phyloP scores from a whole-genome alignment of 2,329 filamentous ascomycete species.

The Aspergillus brunneoviolaceus region DNA sequence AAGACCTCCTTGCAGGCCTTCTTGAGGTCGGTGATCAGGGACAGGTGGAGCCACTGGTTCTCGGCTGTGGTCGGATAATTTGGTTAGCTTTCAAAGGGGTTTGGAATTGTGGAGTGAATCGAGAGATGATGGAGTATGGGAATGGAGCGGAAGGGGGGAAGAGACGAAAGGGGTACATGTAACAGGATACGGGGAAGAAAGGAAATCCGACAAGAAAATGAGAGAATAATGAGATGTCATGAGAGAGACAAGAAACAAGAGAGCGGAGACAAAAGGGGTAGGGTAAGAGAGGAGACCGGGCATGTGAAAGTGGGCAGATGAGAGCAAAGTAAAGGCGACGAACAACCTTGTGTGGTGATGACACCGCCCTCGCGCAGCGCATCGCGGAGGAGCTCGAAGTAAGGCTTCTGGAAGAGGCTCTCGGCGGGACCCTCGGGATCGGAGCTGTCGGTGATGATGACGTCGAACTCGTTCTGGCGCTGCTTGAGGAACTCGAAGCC shows the following conservation, averaged over 20 bases:
- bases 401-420: conserved; percentile 96
- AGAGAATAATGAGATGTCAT: not conserved
- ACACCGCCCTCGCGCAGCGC: conserved; percentile 94
- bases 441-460: conserved; percentile 98
- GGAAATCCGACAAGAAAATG: not conserved
- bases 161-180: conserved; percentile 14
- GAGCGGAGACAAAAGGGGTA: conserved; percentile 13
- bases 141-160: conserved; percentile 13
- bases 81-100: conserved; percentile 25
- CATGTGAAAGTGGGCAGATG: conserved; percentile 18
- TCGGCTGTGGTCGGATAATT: conserved; percentile 63
- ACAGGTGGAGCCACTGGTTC: conserved; percentile 98
- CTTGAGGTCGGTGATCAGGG: conserved; percentile 91
- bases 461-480: conserved; percentile 96
- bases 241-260: conserved; percentile 2
- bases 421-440: conserved; percentile 97
- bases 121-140: conserved; percentile 7
- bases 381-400: conserved; percentile 90
- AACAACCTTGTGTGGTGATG: conserved; percentile 99
- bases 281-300: conserved; percentile 50
- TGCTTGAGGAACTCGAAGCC: conserved; percentile 98
- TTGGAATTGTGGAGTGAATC: not conserved
- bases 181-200: conserved; percentile 3
- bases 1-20: conserved; percentile 97
- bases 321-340: conserved; percentile 66